Percentiles rank a stretch among this genome's conserved stretches.
phyloP scores from a whole-genome alignment of 2,329 filamentous ascomycete species.

The Pseudogymnoascus sp. region DNA sequence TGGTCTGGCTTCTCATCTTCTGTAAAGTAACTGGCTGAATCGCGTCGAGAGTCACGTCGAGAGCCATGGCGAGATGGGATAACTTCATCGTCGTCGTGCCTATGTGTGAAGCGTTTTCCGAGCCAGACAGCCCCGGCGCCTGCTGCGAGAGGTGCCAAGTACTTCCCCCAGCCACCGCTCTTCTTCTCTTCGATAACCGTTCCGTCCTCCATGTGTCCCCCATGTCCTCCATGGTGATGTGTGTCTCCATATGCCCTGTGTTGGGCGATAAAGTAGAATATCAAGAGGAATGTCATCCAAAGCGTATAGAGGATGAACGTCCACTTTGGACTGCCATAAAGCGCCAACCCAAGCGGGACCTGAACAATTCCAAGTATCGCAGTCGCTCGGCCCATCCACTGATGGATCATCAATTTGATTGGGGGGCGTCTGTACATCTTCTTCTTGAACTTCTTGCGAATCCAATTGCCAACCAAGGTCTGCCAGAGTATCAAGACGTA shows the following conservation, averaged over 20 bases:
- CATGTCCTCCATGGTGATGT: constrained; percentile 20
- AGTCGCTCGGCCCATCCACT: constrained; percentile 75
- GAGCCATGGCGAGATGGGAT: constrained; percentile 42
- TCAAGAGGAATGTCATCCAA: constrained; percentile 64
- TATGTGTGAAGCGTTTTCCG: constrained; percentile 26
- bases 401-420: constrained; percentile 51
- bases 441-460: constrained; percentile 34
- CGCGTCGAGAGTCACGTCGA: constrained; percentile 37
- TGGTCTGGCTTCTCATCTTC: constrained; percentile 55
- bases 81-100: constrained; percentile 36
- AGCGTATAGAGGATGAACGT: constrained; percentile 82
- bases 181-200: constrained; percentile 42
- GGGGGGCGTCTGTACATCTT: constrained; percentile 38
- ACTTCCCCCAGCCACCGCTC: constrained; percentile 32
- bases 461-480: constrained; percentile 58
- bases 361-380: constrained; percentile 79
- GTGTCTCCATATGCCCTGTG: constrained; percentile 37
- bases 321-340: constrained; percentile 82
- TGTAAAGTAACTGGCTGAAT: constrained; percentile 47
- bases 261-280: constrained; percentile 68
- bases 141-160: constrained; percentile 45
- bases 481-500: constrained; percentile 68
- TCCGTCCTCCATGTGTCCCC: constrained; percentile 26
- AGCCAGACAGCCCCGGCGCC: constrained; percentile 50
- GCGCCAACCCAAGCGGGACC: constrained; percentile 77